Base-by-base conservation (phyloP, 352 stramenopile species). In the Globisporangium nunn region DNA sequence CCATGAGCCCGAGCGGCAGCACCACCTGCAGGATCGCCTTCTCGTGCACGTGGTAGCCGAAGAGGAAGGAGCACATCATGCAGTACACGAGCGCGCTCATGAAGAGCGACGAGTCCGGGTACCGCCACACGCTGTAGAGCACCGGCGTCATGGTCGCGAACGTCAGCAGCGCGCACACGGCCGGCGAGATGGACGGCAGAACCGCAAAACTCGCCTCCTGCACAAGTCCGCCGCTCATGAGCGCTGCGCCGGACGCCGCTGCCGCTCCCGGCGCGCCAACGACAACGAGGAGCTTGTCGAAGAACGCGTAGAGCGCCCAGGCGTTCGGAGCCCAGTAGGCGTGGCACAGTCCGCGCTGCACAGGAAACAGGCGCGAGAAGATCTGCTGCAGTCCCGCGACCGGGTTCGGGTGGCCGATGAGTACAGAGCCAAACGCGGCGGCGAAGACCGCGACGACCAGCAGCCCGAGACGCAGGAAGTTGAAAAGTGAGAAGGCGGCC, bases 11-110 rank as follows among this genome's bases (percentile, higher is more conserved):
- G 23, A 93, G 61, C 0, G 84, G 84, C 7, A 93, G 59, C 18
- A 75, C 79, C n/a, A 91, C 84, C 50, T 92, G 81, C 7, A 99
- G 75, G 50, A 99, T 97, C 8, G 96, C 96, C 72, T 99, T 99
- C 81, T 99, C 97, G 65, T 99, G 97, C n/a, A 99, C 96, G 74
- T 99, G 97, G 66, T 97, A 99, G 23, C 95, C 96, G 28, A 98
- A 65, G 70, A 99, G 87, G 77, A 99, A 99, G 10, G 90, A 86
- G 58, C 85, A 97, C 47, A 98, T 75, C 68, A 96, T 96, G 64
- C 78, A 96, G 64, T 96, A 97, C 14, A 85, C 78, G 33, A 93
- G 68, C 18, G 82, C 82, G 30, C 68, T 85, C 50, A 88, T 91
- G 59, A 92, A 94, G 6, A 91, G 61, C 30, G 77, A 85, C 54